Evolutionary conservation across 2,329 filamentous ascomycete species (phyloP), one percentile per base, ranked within the genome.

Genomic region (Aspergillus ustus): DNA sequence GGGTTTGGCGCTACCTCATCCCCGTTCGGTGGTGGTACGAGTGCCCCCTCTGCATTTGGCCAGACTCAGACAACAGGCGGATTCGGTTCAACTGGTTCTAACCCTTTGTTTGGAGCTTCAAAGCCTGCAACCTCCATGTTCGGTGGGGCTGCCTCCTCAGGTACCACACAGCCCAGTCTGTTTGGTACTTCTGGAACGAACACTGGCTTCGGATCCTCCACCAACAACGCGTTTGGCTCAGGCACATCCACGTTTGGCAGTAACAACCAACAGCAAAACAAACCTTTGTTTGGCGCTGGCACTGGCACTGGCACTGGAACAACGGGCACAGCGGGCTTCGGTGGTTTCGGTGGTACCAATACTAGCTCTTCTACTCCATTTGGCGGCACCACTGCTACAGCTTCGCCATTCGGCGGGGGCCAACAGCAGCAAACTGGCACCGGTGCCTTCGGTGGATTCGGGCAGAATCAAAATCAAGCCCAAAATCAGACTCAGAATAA

Each of bases 1-100:
- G 75, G 77, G 29, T 83, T 83, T 63, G 82, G 82, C 25, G 78
- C 79, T 51, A 76, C 72, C 37, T 75, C 77, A 51, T 75, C 80
- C 40, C 75, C 72, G 65, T 79, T 80, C 61, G 78, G 78, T 22
- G 69, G 65, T 45, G 69, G 72, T 51, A 75, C 77, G 9, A 74
- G 71, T 49, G 73, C 77, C 2, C 71, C 76, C 25, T 73, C 75
- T 44, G 76, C 66, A 28, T 84, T 84, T 66, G 82, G 83, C 20
- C 68, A 76, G 53, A 77, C 74, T 31, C 77, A 75, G 61, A 77
- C 73, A 17, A 68, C 79, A n/a, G 70, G 73, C 48, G 77, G 70
- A 40, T 80, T 80, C 44, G 77, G 78, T 28, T 62, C 71, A 11
- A 70, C 66, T 49, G 52, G 67, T 5, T 61, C 72, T 25, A 78